A percentile compares a stretch with the other conserved stretches of the same genome.
Evolutionary conservation across 768 basidiomycete species (phyloP).

Genomic region (Filobasidium floriforme): DNA sequence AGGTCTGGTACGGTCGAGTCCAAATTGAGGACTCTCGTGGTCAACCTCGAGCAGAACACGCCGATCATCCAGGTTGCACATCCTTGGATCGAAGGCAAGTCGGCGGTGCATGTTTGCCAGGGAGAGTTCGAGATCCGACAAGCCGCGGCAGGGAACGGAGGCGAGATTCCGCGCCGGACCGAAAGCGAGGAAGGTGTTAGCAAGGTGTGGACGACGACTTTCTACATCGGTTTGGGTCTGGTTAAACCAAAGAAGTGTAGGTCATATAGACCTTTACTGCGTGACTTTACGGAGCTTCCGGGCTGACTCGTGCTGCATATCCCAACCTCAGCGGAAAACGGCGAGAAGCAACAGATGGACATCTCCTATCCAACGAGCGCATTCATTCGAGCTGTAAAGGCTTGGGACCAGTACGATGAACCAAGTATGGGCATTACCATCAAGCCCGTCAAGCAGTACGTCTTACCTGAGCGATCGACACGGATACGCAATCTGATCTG

Average conservation of each 20-base stretch:
- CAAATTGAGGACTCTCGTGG: constrained; percentile 85
- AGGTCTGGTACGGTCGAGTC: constrained; percentile 99
- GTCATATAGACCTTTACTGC: not conserved
- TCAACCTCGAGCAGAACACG: constrained; percentile 86
- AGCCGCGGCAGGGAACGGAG: constrained; percentile 77
- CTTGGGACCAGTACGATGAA: constrained; percentile 93
- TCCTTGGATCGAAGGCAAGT: constrained; percentile 90
- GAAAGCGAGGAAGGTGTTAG: constrained; percentile 56
- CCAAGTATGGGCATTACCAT: constrained; percentile 88
- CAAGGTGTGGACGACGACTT: constrained; percentile 88
- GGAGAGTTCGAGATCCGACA: constrained; percentile 77
- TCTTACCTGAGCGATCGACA: not conserved
- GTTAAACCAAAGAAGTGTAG: constrained; percentile 73
- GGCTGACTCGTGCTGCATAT: too few relatives aligned
- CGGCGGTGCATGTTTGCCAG: constrained; percentile 74
- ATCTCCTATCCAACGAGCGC: constrained; percentile 95
- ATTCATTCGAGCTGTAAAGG: constrained; percentile 85
- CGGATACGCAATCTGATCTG: not conserved
- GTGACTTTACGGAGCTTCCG: not conserved
- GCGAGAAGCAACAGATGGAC: constrained; percentile 73
- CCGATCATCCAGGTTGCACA: constrained; percentile 86
- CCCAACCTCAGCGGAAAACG: constrained; percentile 54
- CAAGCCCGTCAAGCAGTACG: constrained; percentile 81
- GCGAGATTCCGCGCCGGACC: constrained; percentile 2
- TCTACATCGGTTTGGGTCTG: constrained; percentile 90